These are phyloP conservation scores for Persicaria maculosa DNA, from an alignment of 148 eudicot genomes.

Conservation along the genomic window DNA sequence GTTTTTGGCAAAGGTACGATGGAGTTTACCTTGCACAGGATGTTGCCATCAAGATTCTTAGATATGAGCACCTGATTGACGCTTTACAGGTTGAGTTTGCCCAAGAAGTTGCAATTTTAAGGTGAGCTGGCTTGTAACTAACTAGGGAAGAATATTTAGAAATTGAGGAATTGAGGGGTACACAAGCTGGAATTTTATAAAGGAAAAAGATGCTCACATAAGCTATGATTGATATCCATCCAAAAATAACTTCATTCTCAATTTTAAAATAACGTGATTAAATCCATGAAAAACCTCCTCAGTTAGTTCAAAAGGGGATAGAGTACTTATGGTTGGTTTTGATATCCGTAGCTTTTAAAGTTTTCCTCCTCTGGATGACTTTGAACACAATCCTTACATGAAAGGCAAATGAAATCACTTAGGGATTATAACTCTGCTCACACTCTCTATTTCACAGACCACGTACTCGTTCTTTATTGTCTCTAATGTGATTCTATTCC, in stretches of 20 bases:
- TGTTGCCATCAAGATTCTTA: slow-evolving; percentile 87
- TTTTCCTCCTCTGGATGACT: too few species aligned
- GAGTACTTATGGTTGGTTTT: too few species aligned
- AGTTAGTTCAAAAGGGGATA: too few species aligned
- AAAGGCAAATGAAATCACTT: too few species aligned
- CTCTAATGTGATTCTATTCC: too few species aligned
- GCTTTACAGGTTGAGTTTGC: slow-evolving; percentile 74
- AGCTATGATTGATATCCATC: not conserved
- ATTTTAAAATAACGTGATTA: not conserved
- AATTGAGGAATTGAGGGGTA: not conserved
- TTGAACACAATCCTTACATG: too few species aligned
- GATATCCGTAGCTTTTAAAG: too few species aligned
- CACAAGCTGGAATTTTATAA: not conserved
- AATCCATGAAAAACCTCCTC: too few species aligned
- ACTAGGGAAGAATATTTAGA: not conserved
- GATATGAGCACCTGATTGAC: slow-evolving; percentile 66
- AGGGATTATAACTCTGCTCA: too few species aligned
- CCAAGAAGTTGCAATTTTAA: too few species aligned
- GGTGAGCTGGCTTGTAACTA: slow-evolving; percentile 13
- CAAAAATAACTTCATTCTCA: not conserved
- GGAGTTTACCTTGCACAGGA: slow-evolving; percentile 74
- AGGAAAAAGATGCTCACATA: slow-evolving; percentile 3
- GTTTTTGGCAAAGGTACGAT: slow-evolving; percentile 48
- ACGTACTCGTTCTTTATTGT: too few species aligned
- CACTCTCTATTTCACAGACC: too few species aligned